These are phyloP conservation scores for Papilionanthe hybrid DNA, from an alignment of 116 monocot genomes.

Conservation along the genomic window DNA sequence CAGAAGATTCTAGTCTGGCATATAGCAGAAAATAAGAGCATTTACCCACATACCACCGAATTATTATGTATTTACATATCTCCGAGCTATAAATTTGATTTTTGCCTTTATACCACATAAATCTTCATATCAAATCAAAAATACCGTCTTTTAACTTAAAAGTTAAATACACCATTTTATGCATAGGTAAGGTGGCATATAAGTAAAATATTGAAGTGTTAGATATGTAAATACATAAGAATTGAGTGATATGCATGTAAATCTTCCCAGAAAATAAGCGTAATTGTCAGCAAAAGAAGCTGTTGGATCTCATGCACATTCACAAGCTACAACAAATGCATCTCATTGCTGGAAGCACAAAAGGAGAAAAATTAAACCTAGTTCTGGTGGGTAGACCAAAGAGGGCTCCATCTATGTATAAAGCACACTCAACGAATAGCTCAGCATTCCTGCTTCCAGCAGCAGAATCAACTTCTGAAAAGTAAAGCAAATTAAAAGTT, in stretches of 20 bases:
- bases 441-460: conserved; percentile 35
- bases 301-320: neutral
- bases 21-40: neutral
- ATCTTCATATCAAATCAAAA: too few species aligned
- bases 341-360: neutral
- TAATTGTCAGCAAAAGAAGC: neutral
- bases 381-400: conserved; percentile 76
- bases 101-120: too few species aligned
- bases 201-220: too few species aligned
- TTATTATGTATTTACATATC: too few species aligned
- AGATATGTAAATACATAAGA: too few species aligned
- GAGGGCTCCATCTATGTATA: conserved; percentile 74
- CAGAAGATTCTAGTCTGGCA: conserved; percentile 81
- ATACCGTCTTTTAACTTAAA: too few species aligned
- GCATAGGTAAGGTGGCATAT: too few species aligned
- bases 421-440: conserved; percentile 74
- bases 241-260: too few species aligned
- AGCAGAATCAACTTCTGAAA: conserved; percentile 20
- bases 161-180: too few species aligned
- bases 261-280: neutral
- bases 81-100: too few species aligned
- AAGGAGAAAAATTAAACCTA: conserved; percentile 31
- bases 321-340: neutral
- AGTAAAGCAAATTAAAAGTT: neutral
- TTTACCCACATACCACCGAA: too few species aligned